Base-by-base conservation (phyloP, 2,329 filamentous ascomycete species). In the Colletotrichum noveboracense region DNA sequence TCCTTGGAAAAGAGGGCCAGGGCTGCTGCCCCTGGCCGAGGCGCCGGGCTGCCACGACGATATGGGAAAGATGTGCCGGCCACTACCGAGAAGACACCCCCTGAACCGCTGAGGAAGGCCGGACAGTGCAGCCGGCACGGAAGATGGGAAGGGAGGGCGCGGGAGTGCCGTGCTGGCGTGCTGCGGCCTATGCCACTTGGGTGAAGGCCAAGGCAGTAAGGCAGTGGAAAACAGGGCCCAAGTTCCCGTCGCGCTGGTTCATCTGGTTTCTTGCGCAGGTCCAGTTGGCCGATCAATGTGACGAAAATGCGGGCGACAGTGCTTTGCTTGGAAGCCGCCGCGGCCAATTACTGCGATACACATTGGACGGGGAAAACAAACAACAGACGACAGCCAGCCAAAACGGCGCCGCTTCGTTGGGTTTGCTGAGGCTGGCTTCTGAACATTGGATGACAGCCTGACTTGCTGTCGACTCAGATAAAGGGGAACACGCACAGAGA, bases 21-120 rank as follows among this genome's bases (percentile, higher is more conserved):
- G 38, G 38, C 38, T 43, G 38, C 18, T 12, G 58, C n/a, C 61
- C 68, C 68, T 75, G 56, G 43, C 58, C 73, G 43, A 75, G 70
- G 26, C 58, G 38, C 48, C 73, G 71, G 65, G 43, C 58, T 61
- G 71, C 21, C 38, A 26, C 18, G 71, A 74, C 24, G 55, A 66
- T 18, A 66, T 74, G 28, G 71, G 66, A 66, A 76, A 74, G 65
- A 74, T 70, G 66, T 70, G 71, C 74, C 74, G 71, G 71, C 28
- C 74, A 66, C 38, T 74, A 62, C 74, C 66, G 74, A 76, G 60
- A 64, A n/a, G 18, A 6, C 36, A 32, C 56, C 69, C 48, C 48
- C 56, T 28, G 56, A 30, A 30, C 58, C 61, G 69, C 24, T 30
- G 66, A 48, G 43, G 69, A 34, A 38, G 13, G 32, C 69, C 73